Percentiles rank a stretch among this genome's conserved stretches.
These are phyloP conservation scores for Cutaneotrichosporon dermatis DNA, from an alignment of 1,284 basidiomycete genomes.

Conservation along the genomic window DNA sequence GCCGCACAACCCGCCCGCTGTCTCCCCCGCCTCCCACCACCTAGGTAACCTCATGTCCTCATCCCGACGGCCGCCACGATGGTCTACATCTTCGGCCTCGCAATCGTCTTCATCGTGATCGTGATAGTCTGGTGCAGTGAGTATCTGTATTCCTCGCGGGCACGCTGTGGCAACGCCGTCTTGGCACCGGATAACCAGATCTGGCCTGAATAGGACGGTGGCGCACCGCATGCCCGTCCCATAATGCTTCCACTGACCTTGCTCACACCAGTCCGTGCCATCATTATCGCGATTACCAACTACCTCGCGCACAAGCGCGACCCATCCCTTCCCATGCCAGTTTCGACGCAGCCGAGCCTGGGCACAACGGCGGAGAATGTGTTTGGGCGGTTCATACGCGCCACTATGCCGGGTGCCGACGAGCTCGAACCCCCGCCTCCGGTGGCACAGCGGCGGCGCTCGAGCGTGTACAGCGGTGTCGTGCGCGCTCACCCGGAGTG, in stretches of 20 bases:
- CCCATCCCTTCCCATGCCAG: neutral
- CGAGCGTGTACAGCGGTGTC: neutral
- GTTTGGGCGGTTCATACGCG: neutral
- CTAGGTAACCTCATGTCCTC: too few relatives aligned
- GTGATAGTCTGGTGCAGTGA: neutral
- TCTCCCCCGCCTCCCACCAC: neutral
- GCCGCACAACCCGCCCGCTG: neutral
- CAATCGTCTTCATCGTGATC: neutral
- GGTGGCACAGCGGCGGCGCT: neutral
- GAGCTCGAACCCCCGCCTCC: neutral
- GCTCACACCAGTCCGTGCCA: neutral
- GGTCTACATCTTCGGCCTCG: constrained; percentile 4
- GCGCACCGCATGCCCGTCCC: too few relatives aligned
- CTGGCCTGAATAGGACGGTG: too few relatives aligned
- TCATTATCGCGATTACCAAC: neutral
- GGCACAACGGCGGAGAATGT: neutral
- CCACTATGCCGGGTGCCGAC: neutral
- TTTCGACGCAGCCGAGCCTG: neutral
- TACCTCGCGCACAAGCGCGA: neutral
- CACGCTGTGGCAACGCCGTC: too few relatives aligned
- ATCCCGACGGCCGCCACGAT: neutral
- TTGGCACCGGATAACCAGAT: too few relatives aligned
- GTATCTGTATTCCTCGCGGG: neutral
- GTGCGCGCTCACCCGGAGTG: neutral
- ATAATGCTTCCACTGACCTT: too few relatives aligned